Evolutionary conservation across 2,329 filamentous ascomycete genomes (phyloP), one percentile per base, ranked within the genome.

Genomic region (Grosmannia huntii): DNA sequence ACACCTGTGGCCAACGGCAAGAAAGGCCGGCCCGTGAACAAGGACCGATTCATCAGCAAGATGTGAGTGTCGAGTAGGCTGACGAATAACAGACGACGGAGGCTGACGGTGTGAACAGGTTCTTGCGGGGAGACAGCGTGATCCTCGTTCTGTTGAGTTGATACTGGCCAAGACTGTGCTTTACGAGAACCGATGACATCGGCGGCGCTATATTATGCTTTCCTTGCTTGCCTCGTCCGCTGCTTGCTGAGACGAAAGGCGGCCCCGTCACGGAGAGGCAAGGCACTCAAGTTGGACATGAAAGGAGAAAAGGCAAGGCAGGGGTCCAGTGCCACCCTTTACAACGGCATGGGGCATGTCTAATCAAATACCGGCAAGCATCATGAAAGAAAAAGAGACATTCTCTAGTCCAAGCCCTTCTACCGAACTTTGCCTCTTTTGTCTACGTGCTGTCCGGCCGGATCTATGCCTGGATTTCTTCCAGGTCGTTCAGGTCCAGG

Each of bases 31-130:
- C 85, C 87, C 51, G 89, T 97, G 62, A 99, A 99, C 77, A 96
- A 97, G 83, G 94, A 99, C 73, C 81, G 94, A 49, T 96, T 96
- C 73, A 94, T 97, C 68, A 95, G 89, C 80, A 96, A 96, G 78
- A 92, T 96, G 91, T 60, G 48, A 49, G 62, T 53, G 1, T 5
- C 3, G 14, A 36, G 19, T 31, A 25, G 25, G 14, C 12, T 53
- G 48, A 14, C n/a, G 53, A 31, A 7, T 12, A 33, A 36, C 16
- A 23, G 7, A 28, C 14, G 12, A 25, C 14, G 5, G 10, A 21
- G n/a, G 51, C 31, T 51, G 28, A 38, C 28, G n/a, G 36, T 16
- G 48, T 25, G 25, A 12, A 4, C 65, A 90, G 87, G 82, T 95
- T 95, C 72, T 73, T 95, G 64, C 79, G 90, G 70, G 90, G 90